Conservation (phyloP, 1,284 basidiomycete species). For the Rhizoctonia solani region DNA sequence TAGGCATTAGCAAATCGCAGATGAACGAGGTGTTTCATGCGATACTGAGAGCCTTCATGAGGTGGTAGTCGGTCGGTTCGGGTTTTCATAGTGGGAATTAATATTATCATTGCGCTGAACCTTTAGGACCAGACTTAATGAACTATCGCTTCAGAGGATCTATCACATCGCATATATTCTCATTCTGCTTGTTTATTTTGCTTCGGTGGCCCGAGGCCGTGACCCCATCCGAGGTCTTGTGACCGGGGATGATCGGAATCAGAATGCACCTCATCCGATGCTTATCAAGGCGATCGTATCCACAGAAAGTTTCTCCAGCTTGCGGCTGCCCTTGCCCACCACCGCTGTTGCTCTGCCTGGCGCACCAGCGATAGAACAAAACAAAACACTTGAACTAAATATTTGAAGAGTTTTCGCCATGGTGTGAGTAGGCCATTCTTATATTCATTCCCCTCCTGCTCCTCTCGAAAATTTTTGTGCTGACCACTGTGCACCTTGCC, state of each 20-base stretch:
- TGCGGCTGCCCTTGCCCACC: constrained; percentile 30
- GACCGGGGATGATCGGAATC: neutral
- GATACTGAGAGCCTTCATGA: too few species aligned
- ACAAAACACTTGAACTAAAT: neutral
- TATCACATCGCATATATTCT: too few species aligned
- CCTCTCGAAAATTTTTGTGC: constrained; percentile 22
- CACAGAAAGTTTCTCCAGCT: constrained; percentile 24
- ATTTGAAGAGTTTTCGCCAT: constrained; percentile 36
- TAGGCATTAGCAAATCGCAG: too few species aligned
- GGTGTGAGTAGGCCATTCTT: constrained; percentile 40
- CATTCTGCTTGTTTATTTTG: neutral
- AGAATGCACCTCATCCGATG: constrained; percentile 20
- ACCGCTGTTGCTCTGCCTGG: constrained; percentile 25
- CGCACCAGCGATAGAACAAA: constrained; percentile 4
- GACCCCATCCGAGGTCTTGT: neutral
- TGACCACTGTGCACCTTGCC: constrained; percentile 13
- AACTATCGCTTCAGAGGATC: too few species aligned
- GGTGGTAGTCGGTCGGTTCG: too few species aligned
- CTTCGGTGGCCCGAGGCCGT: neutral
- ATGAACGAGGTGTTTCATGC: too few species aligned
- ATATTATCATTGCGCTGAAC: too few species aligned
- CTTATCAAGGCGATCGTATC: constrained; percentile 21
- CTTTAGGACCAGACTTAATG: too few species aligned
- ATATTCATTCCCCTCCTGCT: neutral
- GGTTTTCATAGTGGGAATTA: too few species aligned